A percentile compares a stretch with the other conserved stretches of the same genome.
Evolutionary conservation across 2,329 filamentous ascomycete genomes (phyloP).

Genomic region (Annulohypoxylon truncatum): DNA sequence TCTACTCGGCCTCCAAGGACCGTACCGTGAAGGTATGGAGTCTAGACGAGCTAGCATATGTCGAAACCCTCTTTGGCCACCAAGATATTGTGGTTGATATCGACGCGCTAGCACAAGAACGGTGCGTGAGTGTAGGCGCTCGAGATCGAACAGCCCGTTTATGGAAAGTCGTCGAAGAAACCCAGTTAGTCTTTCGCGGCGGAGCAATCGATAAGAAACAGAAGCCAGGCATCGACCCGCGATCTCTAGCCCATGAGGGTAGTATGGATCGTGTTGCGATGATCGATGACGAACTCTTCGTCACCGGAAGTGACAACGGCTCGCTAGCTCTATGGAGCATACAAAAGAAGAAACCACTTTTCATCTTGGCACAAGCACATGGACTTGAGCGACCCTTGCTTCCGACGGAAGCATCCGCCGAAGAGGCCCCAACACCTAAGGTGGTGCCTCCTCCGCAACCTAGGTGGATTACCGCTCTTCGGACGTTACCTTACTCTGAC

Average conservation of each 20-base stretch:
- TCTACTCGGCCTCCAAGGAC: constrained; percentile 92
- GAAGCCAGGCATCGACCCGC: constrained; percentile 57
- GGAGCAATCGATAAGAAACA: constrained; percentile 68
- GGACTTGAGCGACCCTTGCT: constrained; percentile 80
- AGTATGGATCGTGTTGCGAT: constrained; percentile 93
- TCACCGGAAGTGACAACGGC: constrained; percentile 94
- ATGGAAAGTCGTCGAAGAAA: constrained; percentile 97
- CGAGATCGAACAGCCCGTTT: constrained; percentile 90
- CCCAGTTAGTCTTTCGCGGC: constrained; percentile 93
- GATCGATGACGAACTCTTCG: constrained; percentile 87
- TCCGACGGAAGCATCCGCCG: constrained; percentile 78
- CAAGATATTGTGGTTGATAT: constrained; percentile 91
- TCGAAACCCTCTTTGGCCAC: constrained; percentile 93
- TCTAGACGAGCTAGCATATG: constrained; percentile 87
- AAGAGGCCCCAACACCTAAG: constrained; percentile 69
- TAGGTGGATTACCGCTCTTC: constrained; percentile 89
- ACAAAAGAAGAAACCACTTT: constrained; percentile 94
- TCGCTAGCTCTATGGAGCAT: constrained; percentile 84
- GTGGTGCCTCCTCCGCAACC: constrained; percentile 74
- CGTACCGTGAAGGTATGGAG: constrained; percentile 97
- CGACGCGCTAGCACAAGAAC: constrained; percentile 83
- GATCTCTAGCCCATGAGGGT: constrained; percentile 75
- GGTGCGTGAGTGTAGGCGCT: constrained; percentile 90
- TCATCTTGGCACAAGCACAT: constrained; percentile 82
- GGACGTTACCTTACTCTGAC: constrained; percentile 89